Percentiles rank a stretch among this genome's conserved stretches.
These are phyloP conservation scores for Aegilops umbellulata DNA, from an alignment of 176 grass and related monocot species.

Conservation along the genomic window DNA sequence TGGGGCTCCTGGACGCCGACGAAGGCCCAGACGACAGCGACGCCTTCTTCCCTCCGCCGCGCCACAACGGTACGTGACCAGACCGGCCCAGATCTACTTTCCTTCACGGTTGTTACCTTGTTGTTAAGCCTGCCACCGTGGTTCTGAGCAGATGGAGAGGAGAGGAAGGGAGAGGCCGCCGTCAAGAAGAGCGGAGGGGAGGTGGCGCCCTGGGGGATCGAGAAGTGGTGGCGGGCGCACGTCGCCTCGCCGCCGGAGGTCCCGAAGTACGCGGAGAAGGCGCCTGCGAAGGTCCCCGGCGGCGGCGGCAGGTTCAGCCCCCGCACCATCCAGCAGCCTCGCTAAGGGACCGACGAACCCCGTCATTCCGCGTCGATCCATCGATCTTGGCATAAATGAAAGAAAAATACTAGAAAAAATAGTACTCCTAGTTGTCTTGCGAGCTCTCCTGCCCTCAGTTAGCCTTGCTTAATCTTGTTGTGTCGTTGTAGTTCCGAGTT, in stretches of 20 bases:
- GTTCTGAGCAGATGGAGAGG: background rate
- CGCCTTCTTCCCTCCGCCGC: slow-evolving; percentile 12
- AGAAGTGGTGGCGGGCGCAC: slow-evolving; percentile 49
- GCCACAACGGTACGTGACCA: background rate
- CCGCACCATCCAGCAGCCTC: slow-evolving; percentile 54
- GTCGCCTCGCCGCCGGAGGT: slow-evolving; percentile 25
- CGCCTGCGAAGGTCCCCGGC: slow-evolving; percentile 31
- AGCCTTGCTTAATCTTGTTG: background rate
- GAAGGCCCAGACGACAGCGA: background rate
- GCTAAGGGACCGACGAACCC: background rate
- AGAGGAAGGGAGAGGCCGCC: background rate
- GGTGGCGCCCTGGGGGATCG: slow-evolving; percentile 46
- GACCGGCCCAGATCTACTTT: background rate
- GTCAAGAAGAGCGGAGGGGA: background rate
- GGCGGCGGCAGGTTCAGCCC: slow-evolving; percentile 41
- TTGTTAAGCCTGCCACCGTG: background rate
- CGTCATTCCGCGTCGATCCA: background rate
- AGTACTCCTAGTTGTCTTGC: background rate
- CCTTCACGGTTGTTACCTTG: background rate
- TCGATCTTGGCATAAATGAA: background rate
- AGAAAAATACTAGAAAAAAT: background rate
- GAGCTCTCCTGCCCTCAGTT: background rate
- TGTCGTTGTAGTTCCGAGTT: background rate
- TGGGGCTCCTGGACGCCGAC: slow-evolving; percentile 37
- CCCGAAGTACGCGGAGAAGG: slow-evolving; percentile 49